These are phyloP conservation scores for Chrysanthemum makinoi DNA, from an alignment of 129 eudicot species.

Conservation along the genomic window DNA sequence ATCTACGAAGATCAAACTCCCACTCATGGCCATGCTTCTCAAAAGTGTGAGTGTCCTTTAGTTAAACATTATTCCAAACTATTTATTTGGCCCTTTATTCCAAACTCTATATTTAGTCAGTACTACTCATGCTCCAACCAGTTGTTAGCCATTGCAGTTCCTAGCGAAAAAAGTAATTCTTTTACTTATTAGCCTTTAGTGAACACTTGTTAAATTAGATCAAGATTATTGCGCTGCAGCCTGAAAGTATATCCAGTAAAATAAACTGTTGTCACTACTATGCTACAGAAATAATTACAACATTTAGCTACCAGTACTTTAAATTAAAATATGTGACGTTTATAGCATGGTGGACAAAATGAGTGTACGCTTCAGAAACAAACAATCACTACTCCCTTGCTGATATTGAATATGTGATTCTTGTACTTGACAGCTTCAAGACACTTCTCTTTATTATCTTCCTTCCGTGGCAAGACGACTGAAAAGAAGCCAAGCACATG, in stretches of 20 bases:
- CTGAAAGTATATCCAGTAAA: background rate
- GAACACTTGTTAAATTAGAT: background rate
- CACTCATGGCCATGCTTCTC: slow-evolving; percentile 24
- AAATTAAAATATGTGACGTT: background rate
- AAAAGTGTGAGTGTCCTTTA: slow-evolving; percentile 52
- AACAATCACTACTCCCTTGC: background rate
- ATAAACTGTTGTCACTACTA: background rate
- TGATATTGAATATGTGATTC: slow-evolving; percentile 4
- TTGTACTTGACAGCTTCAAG: slow-evolving; percentile 52
- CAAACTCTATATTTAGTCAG: background rate
- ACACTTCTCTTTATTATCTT: slow-evolving; percentile 73
- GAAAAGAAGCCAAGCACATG: slow-evolving; percentile 60
- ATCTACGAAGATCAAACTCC: slow-evolving; percentile 63
- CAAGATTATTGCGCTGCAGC: background rate
- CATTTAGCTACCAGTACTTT: too few species aligned
- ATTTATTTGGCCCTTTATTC: background rate
- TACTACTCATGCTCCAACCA: background rate
- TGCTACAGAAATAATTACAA: background rate
- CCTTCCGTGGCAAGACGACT: slow-evolving; percentile 65
- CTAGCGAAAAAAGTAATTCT: background rate
- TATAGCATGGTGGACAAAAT: slow-evolving; percentile 4
- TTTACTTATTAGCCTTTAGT: background rate
- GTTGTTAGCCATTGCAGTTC: background rate
- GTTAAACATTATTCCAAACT: background rate
- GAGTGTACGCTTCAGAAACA: background rate